Evolutionary conservation across 768 basidiomycete species (phyloP).

Genomic region (Serendipita vermifera): DNA sequence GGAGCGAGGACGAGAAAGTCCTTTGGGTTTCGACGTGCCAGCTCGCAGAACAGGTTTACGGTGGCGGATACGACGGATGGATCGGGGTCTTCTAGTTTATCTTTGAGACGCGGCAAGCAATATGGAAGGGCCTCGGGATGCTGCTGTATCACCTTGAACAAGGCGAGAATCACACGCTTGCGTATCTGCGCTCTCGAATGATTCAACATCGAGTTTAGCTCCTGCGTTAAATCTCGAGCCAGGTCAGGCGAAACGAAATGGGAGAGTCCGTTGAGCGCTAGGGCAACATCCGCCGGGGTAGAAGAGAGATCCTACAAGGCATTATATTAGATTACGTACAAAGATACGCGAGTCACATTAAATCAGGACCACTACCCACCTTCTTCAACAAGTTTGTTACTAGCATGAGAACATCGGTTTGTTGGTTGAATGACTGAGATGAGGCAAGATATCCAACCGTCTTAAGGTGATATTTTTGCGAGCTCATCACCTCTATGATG

Average conservation of each 20-base stretch:
- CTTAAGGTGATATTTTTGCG: slow-evolving; percentile 81
- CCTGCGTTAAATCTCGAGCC: slow-evolving; percentile 79
- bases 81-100: slow-evolving; percentile 70
- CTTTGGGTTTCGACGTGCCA: slow-evolving; percentile 63
- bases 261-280: slow-evolving; percentile 71
- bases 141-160: slow-evolving; percentile 68
- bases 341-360: not conserved
- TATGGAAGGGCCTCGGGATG: slow-evolving; percentile 66
- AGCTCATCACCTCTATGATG: slow-evolving; percentile 97
- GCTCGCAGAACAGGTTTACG: slow-evolving; percentile 88
- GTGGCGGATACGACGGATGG: slow-evolving; percentile 82
- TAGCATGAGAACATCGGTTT: slow-evolving; percentile 94
- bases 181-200: slow-evolving; percentile 82
- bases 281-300: slow-evolving; percentile 56
- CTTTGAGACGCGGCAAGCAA: slow-evolving; percentile 57
- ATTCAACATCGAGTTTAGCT: slow-evolving; percentile 73
- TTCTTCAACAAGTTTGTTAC: slow-evolving; percentile 94
- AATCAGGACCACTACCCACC: slow-evolving; percentile 31
- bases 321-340: slow-evolving; percentile 16
- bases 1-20: slow-evolving; percentile 83
- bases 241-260: slow-evolving; percentile 77
- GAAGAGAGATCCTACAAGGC: slow-evolving; percentile 60
- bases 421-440: slow-evolving; percentile 75
- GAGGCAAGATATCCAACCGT: slow-evolving; percentile 93
- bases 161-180: slow-evolving; percentile 74